phyloP scores from a whole-genome alignment of 306 rosid genomes.

The Prinsepia uniflora region DNA sequence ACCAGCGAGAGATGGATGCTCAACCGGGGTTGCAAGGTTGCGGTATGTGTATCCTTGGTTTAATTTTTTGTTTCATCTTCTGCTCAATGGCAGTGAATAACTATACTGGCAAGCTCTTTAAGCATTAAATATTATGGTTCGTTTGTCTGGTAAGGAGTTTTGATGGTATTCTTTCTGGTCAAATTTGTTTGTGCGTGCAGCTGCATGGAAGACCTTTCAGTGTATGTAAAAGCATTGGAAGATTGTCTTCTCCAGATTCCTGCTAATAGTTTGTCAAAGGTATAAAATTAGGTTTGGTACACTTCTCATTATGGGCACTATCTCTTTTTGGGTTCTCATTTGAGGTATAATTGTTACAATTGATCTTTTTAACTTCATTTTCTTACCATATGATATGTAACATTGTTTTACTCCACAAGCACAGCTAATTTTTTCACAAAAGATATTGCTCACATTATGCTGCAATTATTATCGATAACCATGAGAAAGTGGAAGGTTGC shows the following conservation, averaged over 20 bases:
- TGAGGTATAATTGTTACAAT: neutral
- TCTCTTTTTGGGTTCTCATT: constrained; percentile 11
- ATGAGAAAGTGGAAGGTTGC: neutral
- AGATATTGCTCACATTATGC: neutral
- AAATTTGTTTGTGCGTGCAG: constrained; percentile 40
- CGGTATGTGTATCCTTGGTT: constrained; percentile 49
- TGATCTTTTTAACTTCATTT: neutral
- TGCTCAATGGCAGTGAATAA: constrained; percentile 4
- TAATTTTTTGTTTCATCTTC: constrained; percentile 11
- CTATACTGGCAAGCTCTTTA: neutral
- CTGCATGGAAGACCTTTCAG: constrained; percentile 63
- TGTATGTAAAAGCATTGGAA: constrained; percentile 65
- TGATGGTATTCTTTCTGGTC: constrained; percentile 22
- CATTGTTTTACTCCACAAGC: neutral
- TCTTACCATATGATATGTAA: neutral
- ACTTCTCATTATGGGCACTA: neutral
- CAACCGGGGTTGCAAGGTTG: constrained; percentile 93
- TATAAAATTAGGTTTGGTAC: constrained; percentile 22
- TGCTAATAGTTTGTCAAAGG: constrained; percentile 87
- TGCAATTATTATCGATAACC: neutral
- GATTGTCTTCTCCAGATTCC: constrained; percentile 69
- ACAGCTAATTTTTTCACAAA: neutral
- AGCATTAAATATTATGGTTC: neutral
- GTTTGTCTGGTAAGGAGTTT: constrained; percentile 7
- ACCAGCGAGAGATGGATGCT: constrained; percentile 96